Base-by-base conservation (phyloP, 768 basidiomycete species). In the Clavaria fumosa region DNA sequence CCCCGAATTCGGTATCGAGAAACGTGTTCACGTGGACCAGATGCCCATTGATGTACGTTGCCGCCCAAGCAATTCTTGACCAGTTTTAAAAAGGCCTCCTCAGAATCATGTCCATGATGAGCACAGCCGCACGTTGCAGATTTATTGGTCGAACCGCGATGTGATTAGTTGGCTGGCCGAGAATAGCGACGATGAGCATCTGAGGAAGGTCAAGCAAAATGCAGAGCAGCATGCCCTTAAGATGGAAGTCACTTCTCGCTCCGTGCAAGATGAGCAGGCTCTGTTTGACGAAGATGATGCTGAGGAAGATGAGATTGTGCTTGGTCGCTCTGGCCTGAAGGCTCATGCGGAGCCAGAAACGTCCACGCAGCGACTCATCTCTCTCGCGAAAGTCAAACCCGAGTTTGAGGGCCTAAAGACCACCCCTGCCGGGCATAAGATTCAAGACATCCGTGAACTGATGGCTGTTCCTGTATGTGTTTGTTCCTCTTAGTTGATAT, bases 1-100 rank as follows among this genome's bases (percentile, higher is more conserved):
- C 9, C 83, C 88, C 28, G 95, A 97, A 56, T 97, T 97, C 53
- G 88, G 93, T 22, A 96, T 99, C 47, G 95, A 99, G 64, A 99
- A 99, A 66, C 74, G 95, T 24, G 91, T 97, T 2, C 95, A 97
- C 50, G 86, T 91, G 28, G 95, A 97, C 53, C 90, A 97, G 60
- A 95, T 99, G 86, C 93, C 95, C 18, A 86, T 95, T 41, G 88
- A 95, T 46, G 88, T 90, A 51, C 60, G 78, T 21, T 27, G 10
- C 3, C 37, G 2, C 22, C 6, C 27, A 22, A 34, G 15, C 23
- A 31, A 32, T 31, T 40, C 12, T 14, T 15, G 1, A 24, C 15
- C 27, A 37, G 27, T 26, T n/a, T 11, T 18, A 33, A 28, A 46
- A 58, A 43, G 12, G n/a, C 26, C 7, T 20, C n/a, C 35, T 4